A percentile compares a stretch with the other conserved stretches of the same genome.
phyloP scores from a whole-genome alignment of 208 protist genomes.

The Trypanosoma boissoni region DNA sequence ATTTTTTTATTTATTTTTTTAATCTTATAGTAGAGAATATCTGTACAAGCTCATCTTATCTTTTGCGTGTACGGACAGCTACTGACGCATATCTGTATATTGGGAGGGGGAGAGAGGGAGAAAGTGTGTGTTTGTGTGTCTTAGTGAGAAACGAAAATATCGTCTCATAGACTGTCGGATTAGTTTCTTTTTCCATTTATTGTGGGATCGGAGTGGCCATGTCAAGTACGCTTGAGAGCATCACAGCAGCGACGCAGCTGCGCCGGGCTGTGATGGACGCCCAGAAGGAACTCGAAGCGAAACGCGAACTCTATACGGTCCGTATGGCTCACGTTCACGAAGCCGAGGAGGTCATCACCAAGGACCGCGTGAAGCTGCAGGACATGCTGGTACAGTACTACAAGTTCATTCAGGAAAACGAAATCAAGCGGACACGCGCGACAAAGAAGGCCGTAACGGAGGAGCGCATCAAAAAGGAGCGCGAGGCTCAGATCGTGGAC shows the following conservation, averaged over 20 bases:
- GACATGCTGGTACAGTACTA: constrained; percentile 92
- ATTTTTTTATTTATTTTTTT: not conserved
- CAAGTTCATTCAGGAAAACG: constrained; percentile 94
- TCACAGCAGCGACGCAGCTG: constrained; percentile 88
- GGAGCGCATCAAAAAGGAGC: constrained; percentile 80
- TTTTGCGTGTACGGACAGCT: too few relatives aligned
- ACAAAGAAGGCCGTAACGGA: constrained; percentile 85
- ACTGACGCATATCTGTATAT: too few relatives aligned
- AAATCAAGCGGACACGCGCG: constrained; percentile 87
- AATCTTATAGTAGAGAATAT: not conserved
- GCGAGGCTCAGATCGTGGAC: constrained; percentile 76
- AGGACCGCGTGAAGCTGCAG: constrained; percentile 79
- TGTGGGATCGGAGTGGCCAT: constrained; percentile 29
- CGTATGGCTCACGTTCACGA: constrained; percentile 85
- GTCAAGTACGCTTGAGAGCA: constrained; percentile 84
- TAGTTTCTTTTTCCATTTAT: not conserved
- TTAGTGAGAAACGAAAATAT: too few relatives aligned
- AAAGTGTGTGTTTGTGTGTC: too few relatives aligned
- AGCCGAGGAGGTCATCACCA: constrained; percentile 72
- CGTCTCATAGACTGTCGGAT: too few relatives aligned
- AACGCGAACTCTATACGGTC: constrained; percentile 76
- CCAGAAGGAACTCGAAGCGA: constrained; percentile 85
- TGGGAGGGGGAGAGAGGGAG: too few relatives aligned
- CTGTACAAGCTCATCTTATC: too few relatives aligned
- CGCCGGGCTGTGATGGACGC: constrained; percentile 79